These are phyloP conservation scores for Colletotrichum lindemuthianum DNA, from an alignment of 2,329 filamentous ascomycete species.

Conservation along the genomic window DNA sequence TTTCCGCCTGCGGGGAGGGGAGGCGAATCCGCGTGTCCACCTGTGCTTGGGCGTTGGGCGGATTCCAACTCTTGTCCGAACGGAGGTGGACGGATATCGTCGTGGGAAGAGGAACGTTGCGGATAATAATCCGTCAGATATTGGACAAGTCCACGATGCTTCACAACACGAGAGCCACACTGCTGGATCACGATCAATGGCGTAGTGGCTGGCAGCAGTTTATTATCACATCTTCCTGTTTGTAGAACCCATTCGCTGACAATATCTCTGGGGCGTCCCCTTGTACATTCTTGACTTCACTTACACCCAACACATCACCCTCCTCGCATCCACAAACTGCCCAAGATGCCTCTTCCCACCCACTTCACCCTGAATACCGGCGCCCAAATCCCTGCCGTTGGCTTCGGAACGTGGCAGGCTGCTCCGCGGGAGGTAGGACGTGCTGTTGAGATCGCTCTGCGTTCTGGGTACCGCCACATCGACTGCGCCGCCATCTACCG, in stretches of 20 bases:
- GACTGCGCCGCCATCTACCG: slow-evolving; percentile 60
- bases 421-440: slow-evolving; percentile 55
- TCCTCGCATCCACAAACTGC: not conserved
- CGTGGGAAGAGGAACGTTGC: not conserved
- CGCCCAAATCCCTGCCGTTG: slow-evolving; percentile 37
- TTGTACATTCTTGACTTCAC: not conserved
- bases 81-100: not conserved
- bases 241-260: not conserved
- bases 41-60: not conserved
- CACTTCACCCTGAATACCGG: slow-evolving; percentile 39
- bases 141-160: not conserved
- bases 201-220: slow-evolving; percentile 2
- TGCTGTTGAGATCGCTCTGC: slow-evolving; percentile 58
- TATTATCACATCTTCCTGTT: slow-evolving; percentile 1
- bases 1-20: slow-evolving; percentile 25
- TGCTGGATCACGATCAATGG: not conserved
- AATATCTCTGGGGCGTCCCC: not conserved
- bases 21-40: slow-evolving; percentile 19
- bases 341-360: slow-evolving; percentile 33
- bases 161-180: slow-evolving; percentile 2
- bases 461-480: slow-evolving; percentile 55
- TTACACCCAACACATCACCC: slow-evolving; percentile 1
- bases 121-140: slow-evolving; percentile 27
- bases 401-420: slow-evolving; percentile 40
- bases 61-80: not conserved